These are phyloP conservation scores for Chrysosporium queenslandicum DNA, from an alignment of 2,329 filamentous ascomycete genomes.

Conservation along the genomic window DNA sequence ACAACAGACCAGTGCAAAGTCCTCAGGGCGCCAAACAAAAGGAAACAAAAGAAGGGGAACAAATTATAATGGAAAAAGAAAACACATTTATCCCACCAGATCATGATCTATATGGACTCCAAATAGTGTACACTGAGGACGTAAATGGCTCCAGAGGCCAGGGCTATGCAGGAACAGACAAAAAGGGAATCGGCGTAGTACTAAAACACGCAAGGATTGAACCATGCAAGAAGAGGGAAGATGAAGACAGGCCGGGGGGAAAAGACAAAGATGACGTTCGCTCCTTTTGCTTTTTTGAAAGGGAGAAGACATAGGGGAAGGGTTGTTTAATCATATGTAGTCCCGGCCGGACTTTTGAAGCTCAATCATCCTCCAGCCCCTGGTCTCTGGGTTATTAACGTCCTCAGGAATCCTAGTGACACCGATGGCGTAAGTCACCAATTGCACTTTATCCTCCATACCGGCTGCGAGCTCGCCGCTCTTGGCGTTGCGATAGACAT, in stretches of 20 bases:
- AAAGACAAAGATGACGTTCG: not conserved
- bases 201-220: slow-evolving; percentile 10
- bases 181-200: slow-evolving; percentile 4
- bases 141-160: slow-evolving; percentile 9
- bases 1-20: not conserved
- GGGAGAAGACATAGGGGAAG: not conserved
- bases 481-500: slow-evolving; percentile 91
- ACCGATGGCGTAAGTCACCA: slow-evolving; percentile 96
- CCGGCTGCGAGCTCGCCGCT: slow-evolving; percentile 80
- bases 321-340: slow-evolving; percentile 50
- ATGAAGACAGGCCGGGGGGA: too few relatives aligned
- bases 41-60: not conserved
- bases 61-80: too few relatives aligned
- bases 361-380: slow-evolving; percentile 95
- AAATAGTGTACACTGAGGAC: slow-evolving; percentile 16
- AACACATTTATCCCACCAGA: slow-evolving; percentile 6
- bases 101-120: slow-evolving; percentile 15
- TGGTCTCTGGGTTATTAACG: slow-evolving; percentile 90
- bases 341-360: slow-evolving; percentile 96
- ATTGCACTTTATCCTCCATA: slow-evolving; percentile 97
- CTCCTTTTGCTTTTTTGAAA: not conserved
- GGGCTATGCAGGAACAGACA: slow-evolving; percentile 7
- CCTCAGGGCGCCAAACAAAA: not conserved
- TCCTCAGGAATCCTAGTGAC: slow-evolving; percentile 90
- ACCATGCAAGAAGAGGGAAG: slow-evolving; percentile 5